Evolutionary conservation across 2,329 filamentous ascomycete genomes (phyloP).

Genomic region (Aspergillus tubingensis): DNA sequence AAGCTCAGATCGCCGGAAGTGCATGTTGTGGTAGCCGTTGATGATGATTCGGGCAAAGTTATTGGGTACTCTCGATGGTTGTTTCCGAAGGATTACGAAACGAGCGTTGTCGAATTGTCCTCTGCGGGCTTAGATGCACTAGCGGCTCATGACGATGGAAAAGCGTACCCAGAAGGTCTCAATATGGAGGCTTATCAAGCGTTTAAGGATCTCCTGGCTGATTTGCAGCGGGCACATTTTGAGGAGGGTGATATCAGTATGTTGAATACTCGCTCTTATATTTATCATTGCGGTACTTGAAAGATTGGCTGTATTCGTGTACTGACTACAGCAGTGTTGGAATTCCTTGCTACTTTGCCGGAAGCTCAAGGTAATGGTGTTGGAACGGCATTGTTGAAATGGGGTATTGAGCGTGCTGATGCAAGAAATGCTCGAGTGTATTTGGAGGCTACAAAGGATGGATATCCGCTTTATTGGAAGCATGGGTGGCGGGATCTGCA

Average conservation of each 20-base stretch:
- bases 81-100: constrained; percentile 6
- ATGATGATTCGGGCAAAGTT: constrained; percentile 30
- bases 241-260: constrained; percentile 19
- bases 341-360: constrained; percentile 18
- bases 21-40: constrained; percentile 46
- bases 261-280: constrained; percentile 3
- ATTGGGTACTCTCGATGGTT: constrained; percentile 56
- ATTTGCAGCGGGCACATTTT: constrained; percentile 2
- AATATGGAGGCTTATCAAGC: constrained; percentile 46
- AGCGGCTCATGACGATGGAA: constrained; percentile 36
- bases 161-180: constrained; percentile 42
- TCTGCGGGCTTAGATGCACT: constrained; percentile 47
- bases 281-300: neutral
- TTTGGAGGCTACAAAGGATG: constrained; percentile 54
- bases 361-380: constrained; percentile 18
- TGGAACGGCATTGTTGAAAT: constrained; percentile 30
- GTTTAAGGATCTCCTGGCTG: constrained; percentile 22
- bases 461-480: constrained; percentile 51
- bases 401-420: constrained; percentile 53
- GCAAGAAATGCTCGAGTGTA: constrained; percentile 48
- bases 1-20: constrained; percentile 45
- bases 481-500: constrained; percentile 51
- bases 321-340: constrained; percentile 12
- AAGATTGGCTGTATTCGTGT: constrained; percentile 6
- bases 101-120: constrained; percentile 49